Evolutionary conservation across 495 filamentous ascomycete genomes (phyloP), one percentile per base, ranked within the genome.

Genomic region (Penicillium longicatenatum): DNA sequence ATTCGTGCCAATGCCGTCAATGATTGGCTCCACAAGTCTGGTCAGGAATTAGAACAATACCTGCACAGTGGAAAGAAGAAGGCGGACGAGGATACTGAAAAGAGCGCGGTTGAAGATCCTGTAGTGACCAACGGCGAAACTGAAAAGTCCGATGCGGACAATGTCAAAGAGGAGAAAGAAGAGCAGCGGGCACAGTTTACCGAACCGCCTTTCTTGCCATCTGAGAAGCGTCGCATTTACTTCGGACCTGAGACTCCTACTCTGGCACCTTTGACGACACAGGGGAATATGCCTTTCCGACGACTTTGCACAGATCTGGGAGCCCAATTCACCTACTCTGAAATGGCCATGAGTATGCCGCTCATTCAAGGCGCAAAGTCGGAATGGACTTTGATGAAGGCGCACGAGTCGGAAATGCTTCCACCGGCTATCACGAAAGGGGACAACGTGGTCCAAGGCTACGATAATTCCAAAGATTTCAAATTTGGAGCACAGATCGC

Each of bases 211-310:
- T 85, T 96, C 59, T 82, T 88, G 61, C 86, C 93, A 0, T 96
- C 93, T 0, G 94, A 98, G 74, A 98, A 98, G 77, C 80, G 92
- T 50, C 88, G 85, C 57, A 75, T 98, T 50, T 97, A 98, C 70
- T 97, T 97, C 68, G 92, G 93, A 9, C 86, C 86, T 6, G 93
- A 98, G 64, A 98, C 94, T 4, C 93, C 95, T 0, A 83, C 92
- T 22, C 80, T 98, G 17, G 94, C 95, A 3, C 94, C 94, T 42
- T 71, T 90, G 48, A 90, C 94, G 0, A 98, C 94, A 3, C 94
- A 97, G 72, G 94, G 94, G n/a, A 98, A 98, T 63, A 76, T 98
- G 26, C 95, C 94, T 1, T 98, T 97, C 78, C 89, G 94, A 44
- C 84, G 95, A 50, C 84, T 98, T n/a, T 98, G 94, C 65, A 85